These are phyloP conservation scores for Eleusine coracana DNA, from an alignment of 176 grass and related monocot species.

Conservation along the genomic window DNA sequence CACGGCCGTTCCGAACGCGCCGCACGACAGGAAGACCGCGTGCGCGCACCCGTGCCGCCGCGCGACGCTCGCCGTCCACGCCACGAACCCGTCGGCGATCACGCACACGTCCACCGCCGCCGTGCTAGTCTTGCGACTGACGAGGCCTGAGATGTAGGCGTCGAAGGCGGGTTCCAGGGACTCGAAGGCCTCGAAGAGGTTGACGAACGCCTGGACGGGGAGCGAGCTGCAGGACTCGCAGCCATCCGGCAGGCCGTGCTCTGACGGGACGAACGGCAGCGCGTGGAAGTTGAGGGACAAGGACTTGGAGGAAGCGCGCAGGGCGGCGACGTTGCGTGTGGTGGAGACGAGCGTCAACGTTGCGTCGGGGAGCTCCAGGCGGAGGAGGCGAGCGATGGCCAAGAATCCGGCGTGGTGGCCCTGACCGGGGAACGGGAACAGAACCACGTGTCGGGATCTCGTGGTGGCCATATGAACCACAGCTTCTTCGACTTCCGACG, in stretches of 20 bases:
- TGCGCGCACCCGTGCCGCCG: conserved; percentile 33
- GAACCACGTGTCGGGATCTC: background rate
- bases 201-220: background rate
- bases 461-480: background rate
- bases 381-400: conserved; percentile 33
- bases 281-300: conserved; percentile 6
- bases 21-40: conserved; percentile 24
- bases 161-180: conserved; percentile 32
- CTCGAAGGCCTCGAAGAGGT: conserved; percentile 22
- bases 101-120: background rate
- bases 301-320: background rate
- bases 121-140: too few species aligned
- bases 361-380: background rate
- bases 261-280: conserved; percentile 35
- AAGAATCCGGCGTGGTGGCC: conserved; percentile 45
- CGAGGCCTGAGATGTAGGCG: conserved; percentile 29
- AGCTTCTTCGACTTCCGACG: background rate
- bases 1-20: conserved; percentile 41
- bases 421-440: conserved; percentile 39
- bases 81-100: conserved; percentile 38
- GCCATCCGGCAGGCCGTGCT: conserved; percentile 36
- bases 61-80: conserved; percentile 42
- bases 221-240: conserved; percentile 26
- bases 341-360: conserved; percentile 44
- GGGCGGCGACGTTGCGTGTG: conserved; percentile 4